These are phyloP conservation scores for Huntiella bhutanensis DNA, from an alignment of 2,329 filamentous ascomycete genomes.

Conservation along the genomic window DNA sequence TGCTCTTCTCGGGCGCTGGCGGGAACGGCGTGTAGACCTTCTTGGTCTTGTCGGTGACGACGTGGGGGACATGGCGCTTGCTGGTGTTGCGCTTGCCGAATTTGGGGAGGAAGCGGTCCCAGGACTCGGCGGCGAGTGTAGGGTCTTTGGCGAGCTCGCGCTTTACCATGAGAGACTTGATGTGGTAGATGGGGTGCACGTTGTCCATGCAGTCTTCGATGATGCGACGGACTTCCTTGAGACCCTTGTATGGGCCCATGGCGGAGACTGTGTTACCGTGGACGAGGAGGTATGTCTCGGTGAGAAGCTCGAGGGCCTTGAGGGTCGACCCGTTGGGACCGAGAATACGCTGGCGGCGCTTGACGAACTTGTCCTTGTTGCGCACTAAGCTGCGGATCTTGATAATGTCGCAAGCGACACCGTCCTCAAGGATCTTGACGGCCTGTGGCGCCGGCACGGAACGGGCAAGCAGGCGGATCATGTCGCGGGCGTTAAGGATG, in stretches of 20 bases:
- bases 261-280: slow-evolving; percentile 88
- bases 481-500: slow-evolving; percentile 81
- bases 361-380: slow-evolving; percentile 91
- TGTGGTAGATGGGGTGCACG: slow-evolving; percentile 79
- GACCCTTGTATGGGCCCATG: slow-evolving; percentile 81
- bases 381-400: slow-evolving; percentile 81
- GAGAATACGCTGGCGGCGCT: slow-evolving; percentile 78
- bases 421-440: slow-evolving; percentile 84
- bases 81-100: slow-evolving; percentile 88
- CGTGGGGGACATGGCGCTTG: slow-evolving; percentile 64
- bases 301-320: slow-evolving; percentile 84
- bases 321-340: slow-evolving; percentile 82
- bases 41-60: slow-evolving; percentile 81
- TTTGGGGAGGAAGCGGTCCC: slow-evolving; percentile 90
- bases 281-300: slow-evolving; percentile 79
- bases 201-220: slow-evolving; percentile 96
- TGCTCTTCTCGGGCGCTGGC: slow-evolving; percentile 93
- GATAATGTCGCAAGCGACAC: slow-evolving; percentile 81
- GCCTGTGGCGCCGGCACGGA: slow-evolving; percentile 88
- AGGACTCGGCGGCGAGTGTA: slow-evolving; percentile 68
- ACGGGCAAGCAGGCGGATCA: slow-evolving; percentile 81
- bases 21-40: slow-evolving; percentile 96
- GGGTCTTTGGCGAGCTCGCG: slow-evolving; percentile 80
- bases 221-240: slow-evolving; percentile 80
- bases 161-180: slow-evolving; percentile 73